phyloP scores from a whole-genome alignment of 1,284 basidiomycete species.

The Malassezia slooffiae region DNA sequence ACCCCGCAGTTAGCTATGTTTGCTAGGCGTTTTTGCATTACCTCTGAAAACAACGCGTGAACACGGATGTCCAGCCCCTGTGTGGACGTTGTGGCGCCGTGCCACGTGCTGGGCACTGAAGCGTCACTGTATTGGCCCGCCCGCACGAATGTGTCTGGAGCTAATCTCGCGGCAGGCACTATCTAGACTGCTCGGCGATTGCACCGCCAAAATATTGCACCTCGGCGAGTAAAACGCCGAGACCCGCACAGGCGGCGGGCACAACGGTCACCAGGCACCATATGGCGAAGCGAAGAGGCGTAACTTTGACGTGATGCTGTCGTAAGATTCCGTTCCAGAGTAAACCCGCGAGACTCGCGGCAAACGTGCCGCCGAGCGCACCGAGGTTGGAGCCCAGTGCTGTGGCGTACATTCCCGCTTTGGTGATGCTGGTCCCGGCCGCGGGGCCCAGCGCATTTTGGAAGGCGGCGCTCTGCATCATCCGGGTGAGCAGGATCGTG shows the following conservation, averaged over 20 bases:
- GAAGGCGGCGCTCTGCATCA: slow-evolving; percentile 50
- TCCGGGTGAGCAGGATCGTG: slow-evolving; percentile 71
- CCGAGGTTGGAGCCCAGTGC: slow-evolving; percentile 79
- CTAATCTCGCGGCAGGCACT: too few species aligned
- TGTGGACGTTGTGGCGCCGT: too few species aligned
- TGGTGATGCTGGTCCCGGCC: too few species aligned
- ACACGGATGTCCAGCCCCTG: too few species aligned
- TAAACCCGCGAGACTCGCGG: slow-evolving; percentile 77
- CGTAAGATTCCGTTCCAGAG: slow-evolving; percentile 70
- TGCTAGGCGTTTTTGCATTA: too few species aligned
- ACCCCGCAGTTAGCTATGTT: too few species aligned
- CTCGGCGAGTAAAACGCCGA: slow-evolving; percentile 42
- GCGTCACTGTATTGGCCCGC: too few species aligned
- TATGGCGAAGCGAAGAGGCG: slow-evolving; percentile 58
- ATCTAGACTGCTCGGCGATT: too few species aligned
- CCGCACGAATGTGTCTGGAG: too few species aligned
- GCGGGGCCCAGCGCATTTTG: slow-evolving; percentile 13
- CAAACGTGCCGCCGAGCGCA: slow-evolving; percentile 80
- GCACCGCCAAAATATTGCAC: slow-evolving; percentile 30
- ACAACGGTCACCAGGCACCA: slow-evolving; percentile 57
- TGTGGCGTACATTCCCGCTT: slow-evolving; percentile 53
- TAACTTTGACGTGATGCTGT: slow-evolving; percentile 67
- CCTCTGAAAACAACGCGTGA: too few species aligned
- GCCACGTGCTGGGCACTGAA: too few species aligned
- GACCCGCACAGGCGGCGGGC: slow-evolving; percentile 33